Base-by-base conservation (phyloP, 1,139 yeast genomes). In the Citeromyces hawaiiensis region DNA sequence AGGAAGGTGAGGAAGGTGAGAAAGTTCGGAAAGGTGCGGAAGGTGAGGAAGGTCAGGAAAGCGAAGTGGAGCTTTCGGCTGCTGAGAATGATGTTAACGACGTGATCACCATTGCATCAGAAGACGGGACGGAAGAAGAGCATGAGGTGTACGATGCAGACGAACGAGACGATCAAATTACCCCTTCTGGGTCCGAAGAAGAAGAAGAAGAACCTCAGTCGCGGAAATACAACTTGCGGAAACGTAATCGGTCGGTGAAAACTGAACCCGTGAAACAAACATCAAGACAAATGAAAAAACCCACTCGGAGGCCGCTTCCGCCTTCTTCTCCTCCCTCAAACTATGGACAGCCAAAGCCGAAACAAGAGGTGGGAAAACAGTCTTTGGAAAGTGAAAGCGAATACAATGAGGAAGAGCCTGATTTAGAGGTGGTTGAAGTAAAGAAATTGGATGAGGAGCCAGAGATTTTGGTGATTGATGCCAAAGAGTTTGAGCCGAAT, bases 81-180 rank as follows among this genome's bases (percentile, higher is more conserved):
- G 34, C 34, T 7, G 34, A 30, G 16, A 30, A 30, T 30, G 34
- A 30, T 3, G 11, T 23, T 3, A 23, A 23, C 11, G 34, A 30
- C 10, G 34, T 30, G 7, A 30, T 30, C 7, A 6, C 10, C 3
- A 30, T 30, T 30, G 34, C 10, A 9, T 30, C 34, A 16, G 34
- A 30, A n/a, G 34, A 30, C 17, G 34, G 13, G 10, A 30, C 17
- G 4, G 17, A 16, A 7, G 34, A 13, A 8, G 34, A 30, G 17
- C 34, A 30, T 30, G 17, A 30, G 7, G 34, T 30, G 4, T 30
- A 30, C 17, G 34, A 30, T n/a, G 34, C 34, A 17, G 34, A 30
- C 13, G 34, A 30, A 10, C 34, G 17, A 30, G 34, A 30, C 34
- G 34, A 30, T 30, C 17, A 30, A 13, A 17, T 30, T n/a, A 14